Percentiles rank a stretch among this genome's conserved stretches.
Conservation (phyloP, 139 green algal species). For the Trebouxia sp. region DNA sequence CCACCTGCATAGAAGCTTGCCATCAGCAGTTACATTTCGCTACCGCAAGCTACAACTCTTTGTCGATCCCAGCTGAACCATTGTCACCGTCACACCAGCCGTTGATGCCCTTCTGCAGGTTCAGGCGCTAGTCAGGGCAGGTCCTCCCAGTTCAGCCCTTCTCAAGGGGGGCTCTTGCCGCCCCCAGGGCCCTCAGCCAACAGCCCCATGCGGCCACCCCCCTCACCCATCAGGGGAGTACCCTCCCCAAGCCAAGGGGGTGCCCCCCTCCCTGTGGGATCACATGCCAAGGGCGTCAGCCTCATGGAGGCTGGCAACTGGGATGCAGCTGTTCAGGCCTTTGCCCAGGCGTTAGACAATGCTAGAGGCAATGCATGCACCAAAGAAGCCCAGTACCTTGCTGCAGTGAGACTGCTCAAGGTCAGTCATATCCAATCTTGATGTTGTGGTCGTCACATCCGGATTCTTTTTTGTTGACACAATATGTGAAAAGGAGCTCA, state of each 20-base stretch:
- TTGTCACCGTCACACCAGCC: no score
- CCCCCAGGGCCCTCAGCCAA: background rate
- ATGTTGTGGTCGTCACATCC: no score
- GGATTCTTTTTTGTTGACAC: no score
- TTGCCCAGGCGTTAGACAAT: constrained; percentile 20
- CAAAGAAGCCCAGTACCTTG: constrained; percentile 33
- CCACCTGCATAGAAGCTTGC: no score
- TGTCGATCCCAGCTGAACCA: background rate
- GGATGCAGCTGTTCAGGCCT: constrained; percentile 9
- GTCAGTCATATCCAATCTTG: no score
- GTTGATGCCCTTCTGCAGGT: no score
- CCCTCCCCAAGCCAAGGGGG: background rate
- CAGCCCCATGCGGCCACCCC: constrained; percentile 1
- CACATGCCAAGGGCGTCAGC: constrained; percentile 11
- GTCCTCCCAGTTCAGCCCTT: background rate
- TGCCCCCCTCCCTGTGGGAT: background rate
- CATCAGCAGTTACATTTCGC: background rate
- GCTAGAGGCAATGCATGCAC: background rate
- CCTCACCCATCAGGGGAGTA: background rate
- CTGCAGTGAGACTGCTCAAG: constrained; percentile 31
- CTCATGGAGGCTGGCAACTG: constrained; percentile 38
- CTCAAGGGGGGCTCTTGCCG: background rate
- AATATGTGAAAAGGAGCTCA: no score
- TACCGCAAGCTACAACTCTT: no score
- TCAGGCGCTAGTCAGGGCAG: background rate